Percentiles rank a stretch among this genome's conserved stretches.
Conservation (phyloP, 495 filamentous ascomycete species). For the Aspergillus heteromorphus region DNA sequence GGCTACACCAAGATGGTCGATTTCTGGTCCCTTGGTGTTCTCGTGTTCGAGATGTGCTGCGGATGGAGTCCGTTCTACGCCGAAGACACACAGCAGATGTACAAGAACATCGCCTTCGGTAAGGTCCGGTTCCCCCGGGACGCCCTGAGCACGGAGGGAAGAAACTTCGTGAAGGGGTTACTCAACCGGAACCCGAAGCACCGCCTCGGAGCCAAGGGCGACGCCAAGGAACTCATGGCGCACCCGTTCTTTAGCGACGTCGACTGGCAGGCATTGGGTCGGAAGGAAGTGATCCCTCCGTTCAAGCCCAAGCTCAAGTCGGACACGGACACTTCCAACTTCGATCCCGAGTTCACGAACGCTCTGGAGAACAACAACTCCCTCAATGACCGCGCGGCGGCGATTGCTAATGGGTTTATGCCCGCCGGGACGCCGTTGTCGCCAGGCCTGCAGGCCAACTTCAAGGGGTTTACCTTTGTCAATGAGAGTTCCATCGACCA, state of each 20-base stretch:
- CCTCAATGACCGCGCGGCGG: conserved; percentile 81
- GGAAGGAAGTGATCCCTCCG: conserved; percentile 90
- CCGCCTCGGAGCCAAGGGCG: conserved; percentile 80
- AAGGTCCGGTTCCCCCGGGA: conserved; percentile 96
- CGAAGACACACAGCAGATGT: conserved; percentile 99
- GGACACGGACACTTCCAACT: conserved; percentile 93
- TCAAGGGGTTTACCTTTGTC: conserved; percentile 96
- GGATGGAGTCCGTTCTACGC: conserved; percentile 99
- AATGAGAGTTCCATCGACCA: conserved; percentile 95
- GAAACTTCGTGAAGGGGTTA: conserved; percentile 96
- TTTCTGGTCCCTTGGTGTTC: conserved; percentile 96
- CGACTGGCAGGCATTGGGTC: conserved; percentile 79
- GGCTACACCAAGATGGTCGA: conserved; percentile 99
- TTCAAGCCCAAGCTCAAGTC: conserved; percentile 97
- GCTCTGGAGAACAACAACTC: conserved; percentile 66
- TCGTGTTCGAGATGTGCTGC: conserved; percentile 99
- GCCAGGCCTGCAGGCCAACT: conserved; percentile 94
- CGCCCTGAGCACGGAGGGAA: conserved; percentile 85
- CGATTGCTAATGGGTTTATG: conserved; percentile 67
- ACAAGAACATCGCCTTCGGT: conserved; percentile 99
- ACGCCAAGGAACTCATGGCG: conserved; percentile 90
- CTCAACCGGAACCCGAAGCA: conserved; percentile 97
- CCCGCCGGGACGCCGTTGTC: conserved; percentile 84
- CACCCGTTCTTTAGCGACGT: conserved; percentile 94
- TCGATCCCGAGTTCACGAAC: conserved; percentile 97